Conservation (phyloP, 2,329 filamentous ascomycete species). For the Trichoderma sp. region DNA sequence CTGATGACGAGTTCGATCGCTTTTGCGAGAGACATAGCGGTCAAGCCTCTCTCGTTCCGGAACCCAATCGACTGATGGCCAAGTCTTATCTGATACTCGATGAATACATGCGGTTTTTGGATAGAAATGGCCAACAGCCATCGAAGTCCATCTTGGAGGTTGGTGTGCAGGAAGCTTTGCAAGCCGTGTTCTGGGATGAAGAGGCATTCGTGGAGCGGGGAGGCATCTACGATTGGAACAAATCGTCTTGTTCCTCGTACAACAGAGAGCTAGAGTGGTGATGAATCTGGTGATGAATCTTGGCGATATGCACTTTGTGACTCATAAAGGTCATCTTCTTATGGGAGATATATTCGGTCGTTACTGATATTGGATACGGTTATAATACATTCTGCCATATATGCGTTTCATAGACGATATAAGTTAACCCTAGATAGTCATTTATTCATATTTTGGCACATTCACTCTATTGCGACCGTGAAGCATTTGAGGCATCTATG, state of each 20-base stretch:
- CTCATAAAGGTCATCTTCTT: background rate
- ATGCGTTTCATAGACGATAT: background rate
- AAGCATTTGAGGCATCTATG: background rate
- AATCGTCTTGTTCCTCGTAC: background rate
- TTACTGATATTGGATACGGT: background rate
- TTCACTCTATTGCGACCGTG: background rate
- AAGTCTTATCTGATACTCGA: background rate
- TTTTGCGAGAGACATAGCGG: background rate
- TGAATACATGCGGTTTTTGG: background rate
- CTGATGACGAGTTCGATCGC: background rate
- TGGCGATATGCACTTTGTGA: background rate
- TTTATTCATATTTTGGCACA: no score
- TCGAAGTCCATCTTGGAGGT: background rate
- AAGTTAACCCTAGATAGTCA: no score
- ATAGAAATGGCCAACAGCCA: background rate
- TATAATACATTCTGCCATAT: background rate
- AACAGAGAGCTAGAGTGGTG: background rate
- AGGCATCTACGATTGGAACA: constrained; percentile 1
- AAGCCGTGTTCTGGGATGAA: background rate
- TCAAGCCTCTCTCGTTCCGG: background rate
- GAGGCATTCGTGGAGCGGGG: background rate
- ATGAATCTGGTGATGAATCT: background rate
- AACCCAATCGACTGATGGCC: background rate
- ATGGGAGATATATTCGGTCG: background rate
- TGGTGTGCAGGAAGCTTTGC: background rate